phyloP scores from a whole-genome alignment of 1,284 basidiomycete genomes.

The Ustanciosporium gigantosporum region DNA sequence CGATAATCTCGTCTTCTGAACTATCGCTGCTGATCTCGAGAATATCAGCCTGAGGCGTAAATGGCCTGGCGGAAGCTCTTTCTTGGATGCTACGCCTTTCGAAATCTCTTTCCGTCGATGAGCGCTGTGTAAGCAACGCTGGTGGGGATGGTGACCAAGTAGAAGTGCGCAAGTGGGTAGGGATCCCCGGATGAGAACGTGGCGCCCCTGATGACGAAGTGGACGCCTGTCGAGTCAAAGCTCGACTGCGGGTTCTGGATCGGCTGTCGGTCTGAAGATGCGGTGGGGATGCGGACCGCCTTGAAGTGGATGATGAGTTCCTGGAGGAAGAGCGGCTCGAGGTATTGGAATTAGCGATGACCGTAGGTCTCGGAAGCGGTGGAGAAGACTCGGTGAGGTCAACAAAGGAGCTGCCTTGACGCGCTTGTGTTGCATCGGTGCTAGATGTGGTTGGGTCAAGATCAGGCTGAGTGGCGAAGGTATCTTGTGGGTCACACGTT shows the following conservation, averaged over 20 bases:
- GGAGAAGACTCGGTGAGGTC: constrained; percentile 3
- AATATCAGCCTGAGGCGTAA: constrained; percentile 2
- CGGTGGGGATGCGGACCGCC: constrained; percentile 12
- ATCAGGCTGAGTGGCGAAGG: too few species aligned
- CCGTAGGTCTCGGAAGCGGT: constrained; percentile 26
- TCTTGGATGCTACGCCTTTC: too few species aligned
- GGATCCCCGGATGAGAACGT: not conserved
- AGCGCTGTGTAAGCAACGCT: not conserved
- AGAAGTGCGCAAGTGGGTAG: not conserved
- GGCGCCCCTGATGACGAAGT: not conserved
- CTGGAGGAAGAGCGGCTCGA: constrained; percentile 7
- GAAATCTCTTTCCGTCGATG: too few species aligned
- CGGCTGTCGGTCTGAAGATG: not conserved
- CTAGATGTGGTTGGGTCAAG: too few species aligned
- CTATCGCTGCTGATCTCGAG: constrained; percentile 38
- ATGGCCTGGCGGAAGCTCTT: too few species aligned
- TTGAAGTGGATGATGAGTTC: constrained; percentile 12
- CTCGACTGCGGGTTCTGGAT: too few species aligned
- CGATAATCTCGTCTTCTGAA: constrained; percentile 9
- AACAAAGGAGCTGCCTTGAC: not conserved
- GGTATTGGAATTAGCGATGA: constrained; percentile 10
- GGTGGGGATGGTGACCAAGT: not conserved
- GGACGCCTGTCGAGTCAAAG: too few species aligned
- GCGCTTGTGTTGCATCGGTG: too few species aligned
- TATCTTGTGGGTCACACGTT: too few species aligned